phyloP scores from a whole-genome alignment of 345 rosid species.

The Psidium guajava region DNA sequence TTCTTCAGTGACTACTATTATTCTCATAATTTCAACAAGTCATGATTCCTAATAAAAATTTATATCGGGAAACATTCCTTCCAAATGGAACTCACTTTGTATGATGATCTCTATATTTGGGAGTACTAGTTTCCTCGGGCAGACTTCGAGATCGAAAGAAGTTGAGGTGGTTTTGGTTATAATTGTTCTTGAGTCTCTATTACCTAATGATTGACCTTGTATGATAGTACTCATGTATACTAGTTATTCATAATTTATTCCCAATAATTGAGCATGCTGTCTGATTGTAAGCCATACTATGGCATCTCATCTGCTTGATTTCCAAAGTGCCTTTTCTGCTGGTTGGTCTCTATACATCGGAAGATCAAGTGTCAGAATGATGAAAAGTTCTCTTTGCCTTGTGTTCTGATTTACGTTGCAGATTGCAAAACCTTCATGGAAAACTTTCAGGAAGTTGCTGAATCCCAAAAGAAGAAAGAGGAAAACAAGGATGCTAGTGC shows the following conservation, averaged over 20 bases:
- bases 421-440: conserved; percentile 84
- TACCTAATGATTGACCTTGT: background rate
- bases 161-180: background rate
- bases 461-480: conserved; percentile 42
- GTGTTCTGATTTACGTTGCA: conserved; percentile 1
- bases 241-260: background rate
- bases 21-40: background rate
- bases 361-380: background rate
- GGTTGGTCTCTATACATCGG: background rate
- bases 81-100: background rate
- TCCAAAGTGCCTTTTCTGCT: background rate
- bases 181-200: background rate
- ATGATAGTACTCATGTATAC: background rate
- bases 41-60: background rate
- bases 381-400: background rate
- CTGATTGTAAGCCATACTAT: background rate
- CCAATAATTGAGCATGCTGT: background rate
- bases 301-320: background rate
- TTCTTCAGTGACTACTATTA: background rate
- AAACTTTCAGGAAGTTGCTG: conserved; percentile 53
- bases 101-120: background rate
- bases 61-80: background rate
- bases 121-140: background rate
- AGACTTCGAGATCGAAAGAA: background rate
- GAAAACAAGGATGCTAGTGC: conserved; percentile 54